Evolutionary conservation across 2,329 filamentous ascomycete species (phyloP).

Genomic region (Exophiala dermatitidis): DNA sequence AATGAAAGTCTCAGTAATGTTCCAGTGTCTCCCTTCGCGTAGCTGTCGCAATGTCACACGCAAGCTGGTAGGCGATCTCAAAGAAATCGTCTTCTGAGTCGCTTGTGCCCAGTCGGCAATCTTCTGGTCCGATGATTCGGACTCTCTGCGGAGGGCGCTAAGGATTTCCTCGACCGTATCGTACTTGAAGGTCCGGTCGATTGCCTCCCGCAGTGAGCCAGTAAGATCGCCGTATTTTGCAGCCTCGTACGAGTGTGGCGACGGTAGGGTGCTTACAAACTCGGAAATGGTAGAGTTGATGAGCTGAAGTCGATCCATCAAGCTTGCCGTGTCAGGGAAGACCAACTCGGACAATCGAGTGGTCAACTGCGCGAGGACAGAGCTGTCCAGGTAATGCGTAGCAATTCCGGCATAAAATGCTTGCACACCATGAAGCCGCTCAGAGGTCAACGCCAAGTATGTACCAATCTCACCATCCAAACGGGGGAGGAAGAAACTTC

Average conservation of each 20-base stretch:
- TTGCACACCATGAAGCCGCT: slow-evolving; percentile 72
- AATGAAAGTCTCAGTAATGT: slow-evolving; percentile 75
- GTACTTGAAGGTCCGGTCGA: slow-evolving; percentile 75
- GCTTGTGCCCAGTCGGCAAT: slow-evolving; percentile 68
- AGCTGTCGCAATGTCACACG: slow-evolving; percentile 80
- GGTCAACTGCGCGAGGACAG: slow-evolving; percentile 72
- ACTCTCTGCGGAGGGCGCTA: slow-evolving; percentile 52
- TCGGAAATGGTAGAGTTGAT: slow-evolving; percentile 89
- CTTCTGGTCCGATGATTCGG: slow-evolving; percentile 37
- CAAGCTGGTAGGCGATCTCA: slow-evolving; percentile 78
- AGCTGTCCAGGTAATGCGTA: slow-evolving; percentile 93
- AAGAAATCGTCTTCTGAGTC: slow-evolving; percentile 65
- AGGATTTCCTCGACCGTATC: slow-evolving; percentile 64
- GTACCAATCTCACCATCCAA: slow-evolving; percentile 82
- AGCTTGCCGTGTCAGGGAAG: slow-evolving; percentile 68
- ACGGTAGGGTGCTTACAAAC: slow-evolving; percentile 75
- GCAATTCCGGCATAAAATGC: slow-evolving; percentile 86
- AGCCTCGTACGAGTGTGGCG: slow-evolving; percentile 49
- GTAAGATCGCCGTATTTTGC: slow-evolving; percentile 42
- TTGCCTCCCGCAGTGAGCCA: slow-evolving; percentile 66
- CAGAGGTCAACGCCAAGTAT: slow-evolving; percentile 87
- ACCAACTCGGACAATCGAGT: slow-evolving; percentile 78
- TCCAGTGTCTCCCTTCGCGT: slow-evolving; percentile 67
- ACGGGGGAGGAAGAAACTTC: slow-evolving; percentile 87
- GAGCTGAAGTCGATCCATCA: slow-evolving; percentile 57